Evolutionary conservation across 345 rosid species (phyloP), one percentile per base, ranked within the genome.

Genomic region (Turnera subulata): DNA sequence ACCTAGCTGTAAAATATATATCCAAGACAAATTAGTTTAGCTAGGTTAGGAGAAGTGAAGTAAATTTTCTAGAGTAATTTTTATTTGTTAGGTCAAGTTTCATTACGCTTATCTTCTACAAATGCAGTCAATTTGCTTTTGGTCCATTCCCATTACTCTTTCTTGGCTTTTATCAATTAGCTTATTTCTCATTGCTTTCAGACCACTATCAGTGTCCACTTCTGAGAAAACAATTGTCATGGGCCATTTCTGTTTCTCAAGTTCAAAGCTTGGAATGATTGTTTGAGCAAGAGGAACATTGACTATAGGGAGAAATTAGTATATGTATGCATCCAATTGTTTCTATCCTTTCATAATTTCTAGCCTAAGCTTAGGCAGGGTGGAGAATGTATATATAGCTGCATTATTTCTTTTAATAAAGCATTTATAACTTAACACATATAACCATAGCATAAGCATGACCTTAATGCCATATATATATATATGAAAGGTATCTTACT

Each of bases 1-100:
- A 86, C 50, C 76, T 84, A 0, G 66, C 98, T 88, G 83, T 61
- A 65, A 55, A 63, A 57, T 51, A 29, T 29, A n/a, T 22, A 20
- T 16, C 39, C 4, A 49, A 11, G 56, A n/a, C n/a, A n/a, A n/a
- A n/a, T n/a, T n/a, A n/a, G n/a, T n/a, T n/a, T n/a, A n/a, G n/a
- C n/a, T n/a, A n/a, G n/a, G n/a, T n/a, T n/a, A n/a, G n/a, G n/a
- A n/a, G n/a, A n/a, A n/a, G n/a, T n/a, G 5, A 29, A 29, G 35
- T 3, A 3, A 29, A 4, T 29, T 8, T 3, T 8, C 8, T 8
- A 46, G 11, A 13, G 12, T 3, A 17, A 47, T 46, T 33, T 20
- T 39, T 13, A 19, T 17, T 58, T 58, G 4, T 29, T 8, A 29
- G 35, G 35, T 29, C 35, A 29, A 29, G 5, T 29, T 3, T 8